These are phyloP conservation scores for Immersiella caudata DNA, from an alignment of 495 filamentous ascomycete genomes.

Conservation along the genomic window DNA sequence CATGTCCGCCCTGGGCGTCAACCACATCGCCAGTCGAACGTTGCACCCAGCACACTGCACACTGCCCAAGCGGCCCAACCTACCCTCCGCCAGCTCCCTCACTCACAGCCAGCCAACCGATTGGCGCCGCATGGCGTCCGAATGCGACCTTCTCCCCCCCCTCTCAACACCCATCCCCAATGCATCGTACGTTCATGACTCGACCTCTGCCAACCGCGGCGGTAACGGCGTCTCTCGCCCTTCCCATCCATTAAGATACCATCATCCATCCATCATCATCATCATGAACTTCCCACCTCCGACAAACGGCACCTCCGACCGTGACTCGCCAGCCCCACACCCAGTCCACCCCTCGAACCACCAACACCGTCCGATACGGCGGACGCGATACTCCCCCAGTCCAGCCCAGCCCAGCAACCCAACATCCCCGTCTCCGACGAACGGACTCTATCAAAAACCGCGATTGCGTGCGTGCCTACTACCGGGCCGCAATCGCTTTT, in stretches of 20 bases:
- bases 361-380: neutral
- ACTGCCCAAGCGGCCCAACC: neutral
- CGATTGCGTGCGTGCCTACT: neutral
- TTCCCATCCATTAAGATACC: too few species aligned
- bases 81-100: neutral
- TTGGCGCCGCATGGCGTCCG: neutral
- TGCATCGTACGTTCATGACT: too few species aligned
- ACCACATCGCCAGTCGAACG: neutral
- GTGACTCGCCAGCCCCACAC: neutral
- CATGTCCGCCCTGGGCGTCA: neutral
- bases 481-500: neutral
- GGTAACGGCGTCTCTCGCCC: neutral
- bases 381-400: too few species aligned
- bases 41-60: too few species aligned
- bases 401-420: neutral
- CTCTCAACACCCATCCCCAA: neutral
- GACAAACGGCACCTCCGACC: neutral
- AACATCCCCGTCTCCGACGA: neutral
- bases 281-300: neutral
- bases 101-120: neutral
- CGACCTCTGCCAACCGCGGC: neutral
- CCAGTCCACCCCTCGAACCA: neutral
- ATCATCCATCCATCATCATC: too few species aligned
- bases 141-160: neutral
- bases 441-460: too few species aligned